Percentiles rank a stretch among this genome's conserved stretches.
Evolutionary conservation across 179 eudicot species (phyloP).

Genomic region (Amaranthus tricolor): DNA sequence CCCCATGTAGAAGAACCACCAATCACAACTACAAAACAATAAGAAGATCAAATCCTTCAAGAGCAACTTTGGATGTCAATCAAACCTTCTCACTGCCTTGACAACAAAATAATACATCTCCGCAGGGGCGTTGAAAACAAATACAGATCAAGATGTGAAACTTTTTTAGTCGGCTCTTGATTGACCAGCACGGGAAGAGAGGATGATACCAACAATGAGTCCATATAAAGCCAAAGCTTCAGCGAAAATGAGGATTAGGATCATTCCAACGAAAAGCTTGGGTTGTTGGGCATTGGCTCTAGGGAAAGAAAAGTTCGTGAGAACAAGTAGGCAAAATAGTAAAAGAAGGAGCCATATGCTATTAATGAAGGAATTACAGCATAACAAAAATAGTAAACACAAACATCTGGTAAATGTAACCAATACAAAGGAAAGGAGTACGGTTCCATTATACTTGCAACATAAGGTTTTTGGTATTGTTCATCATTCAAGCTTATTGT

Average conservation of each 20-base stretch:
- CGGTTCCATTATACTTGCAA: too few relatives aligned
- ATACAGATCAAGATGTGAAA: constrained; percentile 13
- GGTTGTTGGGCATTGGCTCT: constrained; percentile 96
- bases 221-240: constrained; percentile 88
- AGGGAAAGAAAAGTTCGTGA: constrained; percentile 22
- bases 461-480: too few relatives aligned
- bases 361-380: not conserved
- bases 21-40: constrained; percentile 25
- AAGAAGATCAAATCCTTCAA: constrained; percentile 21
- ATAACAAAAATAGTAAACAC: not conserved
- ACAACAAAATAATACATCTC: constrained; percentile 22
- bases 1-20: constrained; percentile 19
- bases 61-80: constrained; percentile 27
- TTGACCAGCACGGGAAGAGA: constrained; percentile 91
- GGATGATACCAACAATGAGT: constrained; percentile 83
- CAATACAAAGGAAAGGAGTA: too few relatives aligned
- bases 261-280: constrained; percentile 91
- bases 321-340: not conserved
- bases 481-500: too few relatives aligned
- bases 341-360: not conserved
- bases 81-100: constrained; percentile 19
- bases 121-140: constrained; percentile 9
- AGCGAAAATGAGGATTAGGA: constrained; percentile 81
- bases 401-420: not conserved
- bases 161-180: constrained; percentile 67